Conservation (phyloP, 139 green algal species). For the Coelastrella sp. region DNA sequence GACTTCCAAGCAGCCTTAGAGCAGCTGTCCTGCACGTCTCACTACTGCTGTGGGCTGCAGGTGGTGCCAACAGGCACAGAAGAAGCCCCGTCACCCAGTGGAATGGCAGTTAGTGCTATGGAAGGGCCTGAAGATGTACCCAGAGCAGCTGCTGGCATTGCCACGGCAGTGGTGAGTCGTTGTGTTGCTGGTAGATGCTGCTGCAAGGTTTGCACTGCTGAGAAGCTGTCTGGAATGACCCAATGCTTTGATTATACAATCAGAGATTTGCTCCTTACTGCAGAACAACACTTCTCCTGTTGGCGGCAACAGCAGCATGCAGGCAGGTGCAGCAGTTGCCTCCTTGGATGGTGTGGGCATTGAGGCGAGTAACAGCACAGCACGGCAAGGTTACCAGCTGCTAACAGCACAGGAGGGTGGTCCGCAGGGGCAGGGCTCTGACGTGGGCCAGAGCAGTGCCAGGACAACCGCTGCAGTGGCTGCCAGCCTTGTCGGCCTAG, state of each 20-base stretch:
- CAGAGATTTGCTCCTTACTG: too few species aligned
- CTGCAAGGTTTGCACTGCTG: too few species aligned
- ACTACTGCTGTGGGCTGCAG: conserved; percentile 49
- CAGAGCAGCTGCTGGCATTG: background rate
- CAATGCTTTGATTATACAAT: too few species aligned
- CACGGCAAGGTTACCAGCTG: too few species aligned
- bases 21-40: conserved; percentile 28
- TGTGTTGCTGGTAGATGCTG: background rate
- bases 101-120: background rate
- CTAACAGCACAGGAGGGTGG: too few species aligned
- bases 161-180: background rate
- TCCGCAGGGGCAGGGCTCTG: too few species aligned
- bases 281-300: background rate
- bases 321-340: too few species aligned
- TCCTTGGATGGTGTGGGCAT: too few species aligned
- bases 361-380: too few species aligned
- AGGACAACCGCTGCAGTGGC: conserved; percentile 3
- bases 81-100: background rate
- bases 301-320: background rate
- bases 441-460: background rate
- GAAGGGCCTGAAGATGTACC: background rate
- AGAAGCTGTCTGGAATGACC: too few species aligned
- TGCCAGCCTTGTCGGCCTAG: background rate
- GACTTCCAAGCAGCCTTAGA: background rate
- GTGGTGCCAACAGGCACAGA: conserved; percentile 1